Conservation (phyloP, 176 grass and related monocot species). For the Elymus sibiricus region DNA sequence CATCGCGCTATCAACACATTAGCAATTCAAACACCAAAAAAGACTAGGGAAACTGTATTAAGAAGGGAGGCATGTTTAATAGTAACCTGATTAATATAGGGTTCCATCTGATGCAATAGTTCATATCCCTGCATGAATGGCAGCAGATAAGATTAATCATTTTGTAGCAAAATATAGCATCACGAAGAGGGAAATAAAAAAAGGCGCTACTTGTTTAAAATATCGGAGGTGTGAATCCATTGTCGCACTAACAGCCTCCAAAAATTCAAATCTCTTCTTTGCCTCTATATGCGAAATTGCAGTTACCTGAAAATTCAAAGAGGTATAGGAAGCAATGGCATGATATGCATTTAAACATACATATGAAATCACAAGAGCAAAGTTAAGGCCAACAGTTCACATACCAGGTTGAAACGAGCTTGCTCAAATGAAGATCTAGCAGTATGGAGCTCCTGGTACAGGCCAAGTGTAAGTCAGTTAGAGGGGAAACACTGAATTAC, state of each 20-base stretch:
- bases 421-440: constrained; percentile 95
- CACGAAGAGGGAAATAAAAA: constrained; percentile 10
- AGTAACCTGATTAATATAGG: constrained; percentile 95
- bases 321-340: constrained; percentile 8
- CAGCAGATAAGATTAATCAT: constrained; percentile 33
- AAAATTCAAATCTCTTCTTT: constrained; percentile 99
- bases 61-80: neutral
- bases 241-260: constrained; percentile 91
- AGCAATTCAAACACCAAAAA: neutral
- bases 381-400: neutral
- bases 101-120: constrained; percentile 90
- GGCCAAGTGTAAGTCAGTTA: constrained; percentile 28
- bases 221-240: constrained; percentile 99
- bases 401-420: constrained; percentile 97
- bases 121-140: constrained; percentile 85
- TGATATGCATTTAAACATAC: constrained; percentile 12
- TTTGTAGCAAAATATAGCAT: constrained; percentile 24
- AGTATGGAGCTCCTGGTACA: constrained; percentile 78
- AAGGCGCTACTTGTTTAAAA: constrained; percentile 88
- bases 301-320: constrained; percentile 64
- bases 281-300: constrained; percentile 87
- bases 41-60: constrained; percentile 10
- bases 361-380: neutral
- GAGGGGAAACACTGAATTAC: constrained; percentile 2
- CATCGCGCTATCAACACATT: neutral